Evolutionary conservation across 2,329 filamentous ascomycete species (phyloP), one percentile per base, ranked within the genome.

Genomic region (Microcera coccophila): DNA sequence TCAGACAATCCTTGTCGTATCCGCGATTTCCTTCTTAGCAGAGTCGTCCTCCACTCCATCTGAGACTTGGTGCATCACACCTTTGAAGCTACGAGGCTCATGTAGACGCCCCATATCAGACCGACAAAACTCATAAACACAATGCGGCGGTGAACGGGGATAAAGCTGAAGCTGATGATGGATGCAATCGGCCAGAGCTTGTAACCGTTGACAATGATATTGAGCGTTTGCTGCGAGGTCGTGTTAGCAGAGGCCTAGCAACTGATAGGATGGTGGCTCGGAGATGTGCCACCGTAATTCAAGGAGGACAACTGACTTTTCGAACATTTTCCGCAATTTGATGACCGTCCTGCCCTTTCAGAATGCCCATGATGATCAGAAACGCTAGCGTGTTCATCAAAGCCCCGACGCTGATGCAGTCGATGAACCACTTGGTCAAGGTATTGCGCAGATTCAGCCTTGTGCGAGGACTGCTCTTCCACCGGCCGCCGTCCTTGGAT

Each of bases 141-240:
- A 42, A 76, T 70, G 26, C 73, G 64, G 34, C 64, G 63, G 39
- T 75, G 69, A n/a, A 74, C 71, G 0, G 72, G 72, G 3, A 76
- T 60, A 34, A 69, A 72, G 42, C 60, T 69, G 51, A 76, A 76
- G 54, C 71, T 74, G 42, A 76, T 63, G 44, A 76, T 66, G 28
- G 71, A 74, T 1, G 72, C 73, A 36, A 74, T 62, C 0, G 73
- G 73, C 73, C 73, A 76, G 29, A 76, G 70, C 54, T 74, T 75
- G 54, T 74, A 74, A 3, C 71, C 71, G 3, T 71, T 71, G 10
- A 74, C 57, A 10, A 74, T 73, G 31, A 76, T 66, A 4, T 71
- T 69, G 5, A 73, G 63, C 1, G 71, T 74, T 62, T 74, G 62
- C 64, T 69, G 21, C 8, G 7, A 17, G 29, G 22, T 26, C 29